Evolutionary conservation across 306 rosid genomes (phyloP), one percentile per base, ranked within the genome.

Genomic region (Abrus precatorius): DNA sequence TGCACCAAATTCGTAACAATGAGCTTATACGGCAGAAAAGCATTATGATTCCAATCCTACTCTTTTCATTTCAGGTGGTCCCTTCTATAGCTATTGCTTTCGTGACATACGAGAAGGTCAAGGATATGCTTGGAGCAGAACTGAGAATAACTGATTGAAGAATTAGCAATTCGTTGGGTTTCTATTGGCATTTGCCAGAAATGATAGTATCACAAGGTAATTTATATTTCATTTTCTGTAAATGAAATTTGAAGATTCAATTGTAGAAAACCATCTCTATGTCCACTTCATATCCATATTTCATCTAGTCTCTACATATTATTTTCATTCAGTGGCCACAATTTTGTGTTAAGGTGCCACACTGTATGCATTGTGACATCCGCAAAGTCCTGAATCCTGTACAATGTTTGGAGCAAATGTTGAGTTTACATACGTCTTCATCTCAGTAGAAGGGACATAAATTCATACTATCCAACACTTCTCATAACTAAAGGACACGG

Each of bases 81-180:
- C 97, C 97, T 34, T 92, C 97, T 47, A 92, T 92, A 62, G 92
- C 97, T 32, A 92, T 89, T 75, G 88, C 94, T 7, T 91, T 91
- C 13, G 92, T 91, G 67, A 79, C 93, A 38, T 91, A 89, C 10
- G 93, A 89, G 86, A 53, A 64, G 71, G 92, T 86, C 53, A 92
- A 90, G 84, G 92, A 88, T 45, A 60, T 92, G 69, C 92, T 90
- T 56, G 94, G 94, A 77, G 92, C 88, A 72, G 92, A 90, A 79
- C 62, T 87, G 75, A 82, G 91, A 85, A 90, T 92, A 79, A 88
- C 94, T 33, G 91, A 88, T 76, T 88, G 80, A 88, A 83, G 71
- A 60, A 74, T 76, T 36, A 61, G 76, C 76, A 38, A 52, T 57
- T 52, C 44, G n/a, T 66, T 55, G n/a, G 29, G 60, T 33, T 11